Evolutionary conservation across 2,329 filamentous ascomycete species (phyloP), one percentile per base, ranked within the genome.

Genomic region (Cercospora nicotianae): DNA sequence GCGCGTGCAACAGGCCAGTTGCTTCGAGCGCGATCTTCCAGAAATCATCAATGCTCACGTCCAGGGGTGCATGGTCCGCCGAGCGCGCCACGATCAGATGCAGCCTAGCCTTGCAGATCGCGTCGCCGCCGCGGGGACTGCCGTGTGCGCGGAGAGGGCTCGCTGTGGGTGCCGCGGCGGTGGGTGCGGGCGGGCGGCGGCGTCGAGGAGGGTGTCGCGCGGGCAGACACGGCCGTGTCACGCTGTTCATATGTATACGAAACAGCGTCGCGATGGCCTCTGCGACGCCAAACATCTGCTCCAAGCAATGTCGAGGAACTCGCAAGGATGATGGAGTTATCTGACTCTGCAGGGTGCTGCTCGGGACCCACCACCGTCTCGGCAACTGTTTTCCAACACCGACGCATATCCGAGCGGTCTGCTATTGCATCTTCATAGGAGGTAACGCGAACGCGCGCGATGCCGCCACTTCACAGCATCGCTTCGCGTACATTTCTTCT

Each of bases 41-140:
- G 53, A 58, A 58, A 28, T 58, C 53, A 58, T 58, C 53, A 58
- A 31, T 31, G 53, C 53, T 31, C 53, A 23, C 53, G 48, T 58
- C 53, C 53, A 58, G 53, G 53, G 53, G 53, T 58, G 48, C 48
- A 53, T 53, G 48, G 48, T 26, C 48, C 48, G 26, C 48, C 26
- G 20, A 53, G 26, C 48, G 26, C 48, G 48, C 48, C 48, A 53
- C 48, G 48, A 23, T n/a, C 48, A 20, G 20, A 53, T 53, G 20
- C 20, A 53, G 48, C 48, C 18, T 53, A 53, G 48, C 48, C 48
- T 26, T 53, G 48, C 48, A 53, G 48, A 53, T 53, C 48, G 48
- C 13, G 48, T 53, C 48, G 48, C 26, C 48, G 48, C 48, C 18
- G 48, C 26, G 53, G 30, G 30, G 20, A n/a, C 23, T 26, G 53